Percentiles rank a stretch among this genome's conserved stretches.
These are phyloP conservation scores for Podaxis sp. DNA, from an alignment of 768 basidiomycete species.

Conservation along the genomic window DNA sequence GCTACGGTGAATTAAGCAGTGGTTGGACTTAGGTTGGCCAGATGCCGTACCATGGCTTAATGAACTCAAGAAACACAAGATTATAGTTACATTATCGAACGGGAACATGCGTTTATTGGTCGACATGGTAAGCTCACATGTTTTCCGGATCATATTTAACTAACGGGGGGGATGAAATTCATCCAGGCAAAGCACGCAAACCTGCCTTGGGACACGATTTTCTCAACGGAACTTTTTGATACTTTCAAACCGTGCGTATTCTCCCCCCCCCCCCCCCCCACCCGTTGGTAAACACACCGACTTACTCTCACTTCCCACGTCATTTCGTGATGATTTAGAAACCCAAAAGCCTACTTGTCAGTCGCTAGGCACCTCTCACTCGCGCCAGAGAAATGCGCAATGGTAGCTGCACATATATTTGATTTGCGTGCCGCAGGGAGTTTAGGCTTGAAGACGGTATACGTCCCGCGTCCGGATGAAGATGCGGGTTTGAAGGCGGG, in stretches of 20 bases:
- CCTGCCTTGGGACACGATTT: slow-evolving; percentile 60
- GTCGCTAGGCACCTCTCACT: slow-evolving; percentile 46
- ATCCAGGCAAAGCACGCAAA: slow-evolving; percentile 54
- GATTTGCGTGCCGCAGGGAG: slow-evolving; percentile 52
- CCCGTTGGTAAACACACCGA: neutral
- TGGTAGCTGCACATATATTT: slow-evolving; percentile 61
- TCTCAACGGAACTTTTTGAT: slow-evolving; percentile 56
- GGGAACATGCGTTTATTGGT: slow-evolving; percentile 58
- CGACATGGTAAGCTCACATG: slow-evolving; percentile 45
- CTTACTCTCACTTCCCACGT: neutral
- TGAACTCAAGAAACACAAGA: slow-evolving; percentile 43
- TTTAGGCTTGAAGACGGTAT: slow-evolving; percentile 55
- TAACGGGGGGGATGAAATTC: neutral
- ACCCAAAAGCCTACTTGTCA: slow-evolving; percentile 46
- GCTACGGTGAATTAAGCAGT: neutral
- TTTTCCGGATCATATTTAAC: neutral
- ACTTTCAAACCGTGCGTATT: slow-evolving; percentile 60
- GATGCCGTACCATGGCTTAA: slow-evolving; percentile 47
- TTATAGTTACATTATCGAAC: slow-evolving; percentile 57
- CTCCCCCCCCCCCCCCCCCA: neutral
- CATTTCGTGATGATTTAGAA: slow-evolving; percentile 25
- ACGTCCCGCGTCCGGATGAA: slow-evolving; percentile 48
- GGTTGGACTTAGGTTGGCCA: slow-evolving; percentile 44
- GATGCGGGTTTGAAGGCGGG: slow-evolving; percentile 21
- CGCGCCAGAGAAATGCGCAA: slow-evolving; percentile 45